Conservation (phyloP, 1,139 yeast species). For the Komagataea norvegica region DNA sequence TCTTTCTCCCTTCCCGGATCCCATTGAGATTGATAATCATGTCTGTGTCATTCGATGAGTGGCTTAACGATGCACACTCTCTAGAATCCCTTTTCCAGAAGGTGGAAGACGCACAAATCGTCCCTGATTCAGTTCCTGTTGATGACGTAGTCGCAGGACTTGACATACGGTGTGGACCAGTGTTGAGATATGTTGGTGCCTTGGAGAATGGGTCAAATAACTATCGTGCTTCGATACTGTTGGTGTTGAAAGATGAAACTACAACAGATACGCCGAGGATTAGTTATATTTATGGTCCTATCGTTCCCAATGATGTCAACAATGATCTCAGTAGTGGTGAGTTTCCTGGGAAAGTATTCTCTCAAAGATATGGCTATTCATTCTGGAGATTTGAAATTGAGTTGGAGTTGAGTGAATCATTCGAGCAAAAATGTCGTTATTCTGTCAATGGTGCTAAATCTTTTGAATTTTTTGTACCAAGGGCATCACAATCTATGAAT, state of each 20-base stretch:
- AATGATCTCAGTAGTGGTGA: slow-evolving; percentile 33
- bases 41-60: slow-evolving; percentile 4
- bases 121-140: slow-evolving; percentile 13
- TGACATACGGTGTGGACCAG: slow-evolving; percentile 73
- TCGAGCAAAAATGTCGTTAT: slow-evolving; percentile 62
- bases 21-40: too few relatives aligned
- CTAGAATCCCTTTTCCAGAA: slow-evolving; percentile 7
- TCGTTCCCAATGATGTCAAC: slow-evolving; percentile 11
- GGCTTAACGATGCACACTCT: slow-evolving; percentile 15
- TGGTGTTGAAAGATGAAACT: slow-evolving; percentile 39
- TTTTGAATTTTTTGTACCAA: slow-evolving; percentile 55
- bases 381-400: slow-evolving; percentile 64
- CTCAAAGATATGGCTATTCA: slow-evolving; percentile 43
- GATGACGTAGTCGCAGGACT: slow-evolving; percentile 30
- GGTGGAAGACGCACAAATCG: slow-evolving; percentile 7
- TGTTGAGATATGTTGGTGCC: slow-evolving; percentile 61
- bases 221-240: slow-evolving; percentile 62
- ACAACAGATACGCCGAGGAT: slow-evolving; percentile 24
- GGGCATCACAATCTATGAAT: slow-evolving; percentile 62
- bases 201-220: slow-evolving; percentile 39
- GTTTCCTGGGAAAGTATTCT: slow-evolving; percentile 42
- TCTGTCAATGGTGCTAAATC: slow-evolving; percentile 40
- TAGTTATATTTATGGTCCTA: slow-evolving; percentile 27
- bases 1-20: too few relatives aligned
- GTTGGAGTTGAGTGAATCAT: slow-evolving; percentile 35